Base-by-base conservation (phyloP, 805 yeast species). In the Pichia californica region DNA sequence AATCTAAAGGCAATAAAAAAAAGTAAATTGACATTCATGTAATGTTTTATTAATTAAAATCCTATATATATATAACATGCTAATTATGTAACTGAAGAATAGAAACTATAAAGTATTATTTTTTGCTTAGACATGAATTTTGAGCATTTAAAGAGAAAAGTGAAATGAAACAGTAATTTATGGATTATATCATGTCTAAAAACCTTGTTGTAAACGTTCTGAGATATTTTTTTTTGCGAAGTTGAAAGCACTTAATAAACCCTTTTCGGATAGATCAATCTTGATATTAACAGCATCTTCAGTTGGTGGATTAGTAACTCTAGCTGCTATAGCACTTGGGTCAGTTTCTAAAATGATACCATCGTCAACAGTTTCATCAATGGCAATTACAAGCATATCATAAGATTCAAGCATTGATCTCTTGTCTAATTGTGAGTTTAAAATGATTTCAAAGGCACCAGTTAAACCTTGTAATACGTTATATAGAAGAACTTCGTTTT, bases 301-400 rank as follows among this genome's bases (percentile, higher is more conserved):
- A 28, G 78, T 64, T 36, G 96, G 95, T 27, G 93, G 81, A 47
- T 79, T 77, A n/a, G 98, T 85, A 21, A 89, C 96, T 66, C 99
- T 77, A 14, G 94, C 77, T 2, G 91, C 89, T 53, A 93, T 85
- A 33, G 86, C 79, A 29, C 83, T 77, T 5, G 95, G 80, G 57
- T 93, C 97, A 23, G 88, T 83, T 63, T 93, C 97, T 53, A 93
- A 73, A 44, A 93, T 79, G 50, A 93, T 79, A 32, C 98, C 99
- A 59, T 89, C 95, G 60, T 93, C 99, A 39, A 93, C 71, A 9
- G 94, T 75, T 66, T 93, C 98, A 63, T 93, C 99, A 35, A 89
- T 76, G 4, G 94, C 86, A 61, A 93, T 73, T 35, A 87, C 71
- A 31, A 88, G 83, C 71, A 86, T 72, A 64, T 93, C 99, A 60